Evolutionary conservation across 2,329 filamentous ascomycete species (phyloP).

Genomic region (Venturia pyrina): DNA sequence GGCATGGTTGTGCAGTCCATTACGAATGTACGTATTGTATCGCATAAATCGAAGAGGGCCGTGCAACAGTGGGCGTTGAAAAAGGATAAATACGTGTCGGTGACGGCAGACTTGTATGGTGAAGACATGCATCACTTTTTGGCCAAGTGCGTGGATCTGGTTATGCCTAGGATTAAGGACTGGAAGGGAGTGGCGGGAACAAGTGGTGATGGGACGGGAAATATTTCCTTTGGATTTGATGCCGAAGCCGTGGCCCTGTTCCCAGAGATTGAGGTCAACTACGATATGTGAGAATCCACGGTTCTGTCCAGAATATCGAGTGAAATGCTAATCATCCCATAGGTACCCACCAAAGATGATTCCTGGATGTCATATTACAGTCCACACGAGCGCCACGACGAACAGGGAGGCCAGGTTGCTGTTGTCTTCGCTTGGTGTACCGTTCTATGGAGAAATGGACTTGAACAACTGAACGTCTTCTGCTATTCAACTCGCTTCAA

Average conservation of each 20-base stretch:
- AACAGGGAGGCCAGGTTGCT: conserved; percentile 77
- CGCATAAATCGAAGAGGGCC: conserved; percentile 59
- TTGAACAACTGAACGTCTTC: not conserved
- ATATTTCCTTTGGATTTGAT: conserved; percentile 72
- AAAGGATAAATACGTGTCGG: conserved; percentile 60
- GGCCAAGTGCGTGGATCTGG: conserved; percentile 79
- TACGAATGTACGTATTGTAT: conserved; percentile 61
- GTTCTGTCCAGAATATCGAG: not conserved
- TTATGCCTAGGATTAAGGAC: conserved; percentile 92
- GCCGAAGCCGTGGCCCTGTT: conserved; percentile 71
- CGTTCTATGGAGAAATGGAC: conserved; percentile 66
- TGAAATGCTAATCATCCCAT: conserved; percentile 17
- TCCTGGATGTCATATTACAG: conserved; percentile 71
- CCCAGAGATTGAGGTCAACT: conserved; percentile 91
- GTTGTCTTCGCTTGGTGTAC: conserved; percentile 60
- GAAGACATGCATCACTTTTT: conserved; percentile 84
- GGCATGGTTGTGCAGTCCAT: conserved; percentile 80
- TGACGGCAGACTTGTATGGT: conserved; percentile 67
- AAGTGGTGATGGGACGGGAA: conserved; percentile 80
- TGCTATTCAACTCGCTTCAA: not conserved
- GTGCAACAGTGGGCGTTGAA: conserved; percentile 68
- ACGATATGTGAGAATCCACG: conserved; percentile 60
- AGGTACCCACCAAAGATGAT: conserved; percentile 65
- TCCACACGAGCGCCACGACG: conserved; percentile 75
- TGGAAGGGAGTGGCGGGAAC: conserved; percentile 71